Conservation (phyloP, 805 yeast genomes). For the Ogataea polymorpha region DNA sequence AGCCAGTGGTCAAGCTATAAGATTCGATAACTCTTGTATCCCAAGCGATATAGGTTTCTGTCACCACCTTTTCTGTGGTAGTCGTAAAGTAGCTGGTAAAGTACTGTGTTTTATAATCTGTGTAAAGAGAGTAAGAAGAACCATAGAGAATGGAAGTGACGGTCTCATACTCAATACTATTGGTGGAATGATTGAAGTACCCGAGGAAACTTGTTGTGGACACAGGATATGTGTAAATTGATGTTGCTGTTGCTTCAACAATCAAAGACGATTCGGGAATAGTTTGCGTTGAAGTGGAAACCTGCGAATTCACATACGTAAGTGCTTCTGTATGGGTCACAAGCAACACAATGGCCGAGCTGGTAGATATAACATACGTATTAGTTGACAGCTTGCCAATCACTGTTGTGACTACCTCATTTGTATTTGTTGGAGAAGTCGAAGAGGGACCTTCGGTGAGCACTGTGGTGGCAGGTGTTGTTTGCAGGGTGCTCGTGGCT, state of each 20-base stretch:
- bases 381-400: conserved; percentile 11
- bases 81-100: conserved; percentile 8
- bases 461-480: conserved; percentile 6
- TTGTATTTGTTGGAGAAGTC: conserved; percentile 5
- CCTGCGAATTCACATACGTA: conserved; percentile 4
- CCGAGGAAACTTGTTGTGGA: conserved; percentile 10
- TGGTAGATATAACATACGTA: conserved; percentile 18
- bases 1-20: conserved; percentile 12
- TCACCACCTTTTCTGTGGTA: conserved; percentile 3
- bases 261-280: conserved; percentile 7
- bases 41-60: conserved; percentile 17
- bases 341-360: conserved; percentile 18
- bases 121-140: conserved; percentile 9
- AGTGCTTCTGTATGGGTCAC: conserved; percentile 19
- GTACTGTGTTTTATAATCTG: conserved; percentile 3
- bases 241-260: conserved; percentile 13
- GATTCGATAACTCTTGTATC: conserved; percentile 9
- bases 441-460: background rate
- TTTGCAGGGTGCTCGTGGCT: conserved; percentile 8
- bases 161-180: conserved; percentile 4
- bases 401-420: conserved; percentile 12
- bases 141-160: conserved; percentile 4
- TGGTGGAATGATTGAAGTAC: conserved; percentile 12
- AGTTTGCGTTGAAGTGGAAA: conserved; percentile 5
- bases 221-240: conserved; percentile 8